A percentile compares a stretch with the other conserved stretches of the same genome.
These are phyloP conservation scores for Vinca minor DNA, from an alignment of 257 asterid genomes.

Conservation along the genomic window DNA sequence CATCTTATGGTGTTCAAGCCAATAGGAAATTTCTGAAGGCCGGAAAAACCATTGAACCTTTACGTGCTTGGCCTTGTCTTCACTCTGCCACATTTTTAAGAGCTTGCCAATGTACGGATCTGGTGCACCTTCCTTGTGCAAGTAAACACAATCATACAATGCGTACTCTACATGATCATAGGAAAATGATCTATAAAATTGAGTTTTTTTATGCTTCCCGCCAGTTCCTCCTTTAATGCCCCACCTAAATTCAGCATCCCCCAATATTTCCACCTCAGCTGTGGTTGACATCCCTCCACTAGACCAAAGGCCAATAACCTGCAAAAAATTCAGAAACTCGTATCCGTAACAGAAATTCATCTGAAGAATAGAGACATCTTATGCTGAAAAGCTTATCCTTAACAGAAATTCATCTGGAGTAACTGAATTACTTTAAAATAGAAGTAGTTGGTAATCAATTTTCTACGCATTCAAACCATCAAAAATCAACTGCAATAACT, in stretches of 20 bases:
- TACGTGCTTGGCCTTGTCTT: constrained; percentile 35
- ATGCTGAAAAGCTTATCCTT: no score
- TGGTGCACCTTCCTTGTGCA: constrained; percentile 39
- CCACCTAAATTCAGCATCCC: constrained; percentile 54
- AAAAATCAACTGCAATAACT: no score
- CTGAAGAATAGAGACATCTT: no score
- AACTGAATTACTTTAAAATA: no score
- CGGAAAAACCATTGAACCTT: constrained; percentile 85
- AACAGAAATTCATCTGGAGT: no score
- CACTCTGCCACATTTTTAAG: constrained; percentile 58
- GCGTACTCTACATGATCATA: constrained; percentile 59
- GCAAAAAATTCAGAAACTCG: no score
- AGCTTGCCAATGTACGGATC: constrained; percentile 65
- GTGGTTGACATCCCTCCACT: neutral
- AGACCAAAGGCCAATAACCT: neutral
- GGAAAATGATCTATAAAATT: constrained; percentile 60
- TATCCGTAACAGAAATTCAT: no score
- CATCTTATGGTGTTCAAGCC: constrained; percentile 31
- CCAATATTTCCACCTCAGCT: constrained; percentile 17
- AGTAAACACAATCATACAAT: constrained; percentile 54
- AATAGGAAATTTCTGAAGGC: constrained; percentile 50
- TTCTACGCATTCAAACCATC: no score
- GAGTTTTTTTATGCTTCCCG: constrained; percentile 35
- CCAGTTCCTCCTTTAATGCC: constrained; percentile 47
- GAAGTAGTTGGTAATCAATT: no score